phyloP scores from a whole-genome alignment of 2,329 filamentous ascomycete species.

The Colletotrichum cordylinicola region DNA sequence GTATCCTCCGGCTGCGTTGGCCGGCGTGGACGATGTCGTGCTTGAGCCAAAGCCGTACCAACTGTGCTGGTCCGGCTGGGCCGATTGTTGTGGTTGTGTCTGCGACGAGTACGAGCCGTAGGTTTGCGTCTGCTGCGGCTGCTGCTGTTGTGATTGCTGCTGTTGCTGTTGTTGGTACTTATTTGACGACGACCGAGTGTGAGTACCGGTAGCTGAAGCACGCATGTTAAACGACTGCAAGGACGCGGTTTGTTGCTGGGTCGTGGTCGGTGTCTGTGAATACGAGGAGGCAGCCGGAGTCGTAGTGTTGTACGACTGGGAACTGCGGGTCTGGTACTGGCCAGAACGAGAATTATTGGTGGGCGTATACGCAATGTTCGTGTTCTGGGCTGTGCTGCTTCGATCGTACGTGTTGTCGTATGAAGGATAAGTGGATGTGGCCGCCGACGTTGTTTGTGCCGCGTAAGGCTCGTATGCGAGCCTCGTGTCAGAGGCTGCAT shows the following conservation, averaged over 20 bases:
- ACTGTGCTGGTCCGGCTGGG: conserved; percentile 11
- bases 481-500: background rate
- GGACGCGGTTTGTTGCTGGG: conserved; percentile 31
- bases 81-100: conserved; percentile 3
- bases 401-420: conserved; percentile 34
- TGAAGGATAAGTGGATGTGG: conserved; percentile 22
- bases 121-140: background rate
- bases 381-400: conserved; percentile 25
- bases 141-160: conserved; percentile 3
- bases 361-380: conserved; percentile 12
- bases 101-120: conserved; percentile 1
- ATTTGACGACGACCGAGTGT: background rate
- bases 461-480: conserved; percentile 21
- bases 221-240: conserved; percentile 29
- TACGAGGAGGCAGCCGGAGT: background rate
- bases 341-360: conserved; percentile 26
- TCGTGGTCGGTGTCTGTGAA: conserved; percentile 16
- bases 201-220: background rate
- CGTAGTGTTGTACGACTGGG: background rate
- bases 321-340: background rate
- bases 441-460: conserved; percentile 12
- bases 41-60: conserved; percentile 16
- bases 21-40: background rate
- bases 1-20: conserved; percentile 2
- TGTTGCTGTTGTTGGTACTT: conserved; percentile 4